phyloP scores from a whole-genome alignment of 495 filamentous ascomycete genomes.

The Penicillium atrosanguineum region DNA sequence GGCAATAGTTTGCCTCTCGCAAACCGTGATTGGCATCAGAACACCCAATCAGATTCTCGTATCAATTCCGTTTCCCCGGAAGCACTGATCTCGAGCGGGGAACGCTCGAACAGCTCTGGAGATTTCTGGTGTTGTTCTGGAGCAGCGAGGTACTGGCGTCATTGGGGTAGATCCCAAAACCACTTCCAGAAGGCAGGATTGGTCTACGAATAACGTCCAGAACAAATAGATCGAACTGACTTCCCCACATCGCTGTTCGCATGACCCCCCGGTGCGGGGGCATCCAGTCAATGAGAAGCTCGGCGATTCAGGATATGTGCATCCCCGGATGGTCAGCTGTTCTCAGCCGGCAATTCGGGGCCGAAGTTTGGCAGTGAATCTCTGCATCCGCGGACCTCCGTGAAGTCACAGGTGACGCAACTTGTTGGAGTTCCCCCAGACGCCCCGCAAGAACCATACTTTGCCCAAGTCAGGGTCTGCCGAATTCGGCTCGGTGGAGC shows the following conservation, averaged over 20 bases:
- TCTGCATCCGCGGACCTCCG: neutral
- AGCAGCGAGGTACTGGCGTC: too few relatives aligned
- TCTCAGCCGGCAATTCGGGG: too few relatives aligned
- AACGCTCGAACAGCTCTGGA: neutral
- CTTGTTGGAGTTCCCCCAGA: neutral
- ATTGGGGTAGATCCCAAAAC: too few relatives aligned
- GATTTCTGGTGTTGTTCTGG: too few relatives aligned
- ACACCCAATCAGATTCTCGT: neutral
- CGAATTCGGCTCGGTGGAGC: constrained; percentile 16
- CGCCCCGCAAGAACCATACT: neutral
- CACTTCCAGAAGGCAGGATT: too few relatives aligned
- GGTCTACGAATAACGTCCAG: too few relatives aligned
- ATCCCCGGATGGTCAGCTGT: neutral
- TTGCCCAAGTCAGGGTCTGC: neutral
- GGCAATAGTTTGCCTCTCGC: neutral
- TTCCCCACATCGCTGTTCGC: neutral
- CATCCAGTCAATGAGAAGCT: too few relatives aligned
- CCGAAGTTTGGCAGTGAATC: too few relatives aligned
- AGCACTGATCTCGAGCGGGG: neutral
- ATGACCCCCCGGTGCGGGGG: neutral
- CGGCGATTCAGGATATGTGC: neutral
- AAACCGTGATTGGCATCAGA: neutral
- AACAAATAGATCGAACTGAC: too few relatives aligned
- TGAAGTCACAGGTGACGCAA: neutral
- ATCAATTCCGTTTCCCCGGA: neutral